Percentiles rank a stretch among this genome's conserved stretches.
These are phyloP conservation scores for Chaetomium tenue DNA, from an alignment of 495 filamentous ascomycete genomes.

Conservation along the genomic window DNA sequence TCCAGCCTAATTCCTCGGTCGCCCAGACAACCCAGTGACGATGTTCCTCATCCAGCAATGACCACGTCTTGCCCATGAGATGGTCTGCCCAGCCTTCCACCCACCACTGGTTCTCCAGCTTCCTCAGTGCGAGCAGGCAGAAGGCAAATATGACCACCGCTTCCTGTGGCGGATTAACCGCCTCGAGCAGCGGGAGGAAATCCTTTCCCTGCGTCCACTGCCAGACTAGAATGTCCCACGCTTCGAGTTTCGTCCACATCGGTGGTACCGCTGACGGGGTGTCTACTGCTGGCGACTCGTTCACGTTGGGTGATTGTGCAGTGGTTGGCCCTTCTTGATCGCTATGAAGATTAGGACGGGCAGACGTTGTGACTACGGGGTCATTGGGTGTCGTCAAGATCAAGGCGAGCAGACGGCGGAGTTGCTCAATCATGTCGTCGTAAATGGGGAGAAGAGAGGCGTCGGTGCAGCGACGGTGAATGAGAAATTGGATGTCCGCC, in stretches of 20 bases:
- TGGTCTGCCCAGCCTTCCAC: conserved; percentile 12
- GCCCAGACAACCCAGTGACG: conserved; percentile 11
- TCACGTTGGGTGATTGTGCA: background rate
- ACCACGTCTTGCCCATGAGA: conserved; percentile 12
- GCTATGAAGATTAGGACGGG: background rate
- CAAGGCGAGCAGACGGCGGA: conserved; percentile 8
- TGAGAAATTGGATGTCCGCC: conserved; percentile 3
- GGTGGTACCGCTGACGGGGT: background rate
- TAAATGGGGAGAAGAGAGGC: background rate
- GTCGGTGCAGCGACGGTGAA: background rate
- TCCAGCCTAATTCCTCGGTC: conserved; percentile 14
- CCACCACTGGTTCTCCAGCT: conserved; percentile 14
- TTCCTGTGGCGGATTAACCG: conserved; percentile 6
- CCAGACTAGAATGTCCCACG: conserved; percentile 10
- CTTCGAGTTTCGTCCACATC: conserved; percentile 5
- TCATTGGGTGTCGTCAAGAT: background rate
- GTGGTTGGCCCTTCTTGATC: background rate
- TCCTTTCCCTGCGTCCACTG: conserved; percentile 14
- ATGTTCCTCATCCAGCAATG: conserved; percentile 12
- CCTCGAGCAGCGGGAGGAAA: conserved; percentile 11
- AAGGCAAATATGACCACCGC: conserved; percentile 3
- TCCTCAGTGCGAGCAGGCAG: conserved; percentile 9
- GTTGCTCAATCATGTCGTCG: conserved; percentile 12
- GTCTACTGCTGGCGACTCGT: background rate
- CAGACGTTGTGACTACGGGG: no score